Evolutionary conservation across 371 early-diverging fungal genomes (phyloP).

Genomic region (Mucor piriformis): DNA sequence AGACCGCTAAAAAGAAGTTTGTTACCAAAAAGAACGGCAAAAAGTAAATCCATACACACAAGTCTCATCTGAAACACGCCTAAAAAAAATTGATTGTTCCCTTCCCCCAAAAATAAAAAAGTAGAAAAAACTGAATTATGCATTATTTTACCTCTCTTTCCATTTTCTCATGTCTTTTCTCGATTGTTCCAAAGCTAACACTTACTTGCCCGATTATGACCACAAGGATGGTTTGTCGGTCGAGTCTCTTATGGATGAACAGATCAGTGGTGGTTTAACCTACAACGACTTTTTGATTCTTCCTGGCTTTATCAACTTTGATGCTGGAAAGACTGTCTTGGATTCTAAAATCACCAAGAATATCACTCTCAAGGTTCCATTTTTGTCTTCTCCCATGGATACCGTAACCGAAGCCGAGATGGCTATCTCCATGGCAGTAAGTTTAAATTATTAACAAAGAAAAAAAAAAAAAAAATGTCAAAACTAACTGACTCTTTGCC

Average conservation of each 20-base stretch:
- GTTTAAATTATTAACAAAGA: constrained; percentile 16
- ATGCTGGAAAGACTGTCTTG: constrained; percentile 75
- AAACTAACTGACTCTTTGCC: no score
- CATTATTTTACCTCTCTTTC: background rate
- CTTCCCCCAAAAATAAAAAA: background rate
- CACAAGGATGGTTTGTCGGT: constrained; percentile 79
- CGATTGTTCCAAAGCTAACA: constrained; percentile 20
- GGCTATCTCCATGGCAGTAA: constrained; percentile 96
- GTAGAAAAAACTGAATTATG: constrained; percentile 2
- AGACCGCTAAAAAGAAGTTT: constrained; percentile 20
- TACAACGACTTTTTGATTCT: constrained; percentile 97
- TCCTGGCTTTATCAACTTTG: constrained; percentile 94
- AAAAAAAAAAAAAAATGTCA: constrained; percentile 3
- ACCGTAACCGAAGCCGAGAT: constrained; percentile 96
- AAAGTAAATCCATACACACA: constrained; percentile 4
- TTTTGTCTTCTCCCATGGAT: constrained; percentile 96
- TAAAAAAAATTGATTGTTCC: constrained; percentile 3
- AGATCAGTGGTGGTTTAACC: constrained; percentile 84
- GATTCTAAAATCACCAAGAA: constrained; percentile 85
- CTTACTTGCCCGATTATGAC: constrained; percentile 32
- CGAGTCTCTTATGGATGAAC: constrained; percentile 72
- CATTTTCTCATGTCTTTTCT: constrained; percentile 19
- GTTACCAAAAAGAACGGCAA: constrained; percentile 18
- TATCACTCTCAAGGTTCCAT: constrained; percentile 88
- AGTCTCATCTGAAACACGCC: background rate